Evolutionary conservation across 768 basidiomycete genomes (phyloP).

Genomic region (Agaricus blazei): DNA sequence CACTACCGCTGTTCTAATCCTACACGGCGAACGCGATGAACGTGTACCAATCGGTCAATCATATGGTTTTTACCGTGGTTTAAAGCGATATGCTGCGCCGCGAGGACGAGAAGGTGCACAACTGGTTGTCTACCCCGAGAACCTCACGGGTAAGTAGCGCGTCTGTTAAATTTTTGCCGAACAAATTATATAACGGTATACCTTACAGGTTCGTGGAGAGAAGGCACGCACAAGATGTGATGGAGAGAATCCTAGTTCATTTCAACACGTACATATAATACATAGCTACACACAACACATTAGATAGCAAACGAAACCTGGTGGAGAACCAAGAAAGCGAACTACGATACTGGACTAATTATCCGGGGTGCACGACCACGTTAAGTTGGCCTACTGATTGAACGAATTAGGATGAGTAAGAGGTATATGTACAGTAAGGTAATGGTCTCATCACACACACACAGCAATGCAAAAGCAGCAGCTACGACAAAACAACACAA

Average conservation of each 20-base stretch:
- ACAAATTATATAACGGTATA: neutral
- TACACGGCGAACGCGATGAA: slow-evolving; percentile 48
- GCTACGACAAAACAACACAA: too few species aligned
- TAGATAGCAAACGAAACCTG: neutral
- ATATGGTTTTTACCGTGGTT: slow-evolving; percentile 27
- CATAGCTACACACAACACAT: neutral
- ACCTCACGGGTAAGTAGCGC: slow-evolving; percentile 26
- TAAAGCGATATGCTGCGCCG: slow-evolving; percentile 24
- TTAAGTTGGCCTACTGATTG: too few species aligned
- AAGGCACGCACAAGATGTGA: slow-evolving; percentile 25
- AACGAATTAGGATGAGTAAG: neutral
- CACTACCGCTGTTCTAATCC: slow-evolving; percentile 39
- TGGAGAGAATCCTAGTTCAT: slow-evolving; percentile 22
- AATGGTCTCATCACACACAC: neutral
- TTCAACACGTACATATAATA: slow-evolving; percentile 22
- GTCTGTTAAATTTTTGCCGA: neutral
- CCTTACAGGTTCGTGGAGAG: slow-evolving; percentile 25
- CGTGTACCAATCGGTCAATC: slow-evolving; percentile 39
- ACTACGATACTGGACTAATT: neutral
- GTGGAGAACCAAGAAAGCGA: neutral
- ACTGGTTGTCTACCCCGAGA: slow-evolving; percentile 28
- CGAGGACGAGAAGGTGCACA: slow-evolving; percentile 23
- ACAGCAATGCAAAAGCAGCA: neutral
- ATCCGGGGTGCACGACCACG: neutral
- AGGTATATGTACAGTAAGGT: slow-evolving; percentile 6